Evolutionary conservation across 2,329 filamentous ascomycete species (phyloP).

Genomic region (Microcera coccophila): DNA sequence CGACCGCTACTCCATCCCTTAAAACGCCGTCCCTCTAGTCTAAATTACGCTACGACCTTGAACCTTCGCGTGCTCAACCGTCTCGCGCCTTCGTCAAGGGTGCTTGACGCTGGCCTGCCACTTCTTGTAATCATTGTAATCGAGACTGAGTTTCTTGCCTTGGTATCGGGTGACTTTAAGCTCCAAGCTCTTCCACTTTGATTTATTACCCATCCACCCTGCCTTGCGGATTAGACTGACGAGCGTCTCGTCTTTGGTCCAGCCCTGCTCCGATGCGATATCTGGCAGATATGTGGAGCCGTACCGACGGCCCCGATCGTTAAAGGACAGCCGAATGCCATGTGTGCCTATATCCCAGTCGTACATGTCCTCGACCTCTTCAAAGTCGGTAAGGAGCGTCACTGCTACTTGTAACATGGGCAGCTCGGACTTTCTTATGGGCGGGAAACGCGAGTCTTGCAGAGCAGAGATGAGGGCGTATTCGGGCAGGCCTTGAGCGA

Average conservation of each 20-base stretch:
- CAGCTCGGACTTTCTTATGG: constrained; percentile 52
- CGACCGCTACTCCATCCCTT: constrained; percentile 12
- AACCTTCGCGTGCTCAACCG: neutral
- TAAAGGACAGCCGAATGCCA: constrained; percentile 82
- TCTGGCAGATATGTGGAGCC: constrained; percentile 90
- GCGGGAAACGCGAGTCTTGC: constrained; percentile 59
- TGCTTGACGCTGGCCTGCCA: constrained; percentile 70
- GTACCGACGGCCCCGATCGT: constrained; percentile 66
- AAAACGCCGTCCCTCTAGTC: constrained; percentile 27
- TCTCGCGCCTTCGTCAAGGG: neutral
- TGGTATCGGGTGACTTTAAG: constrained; percentile 81
- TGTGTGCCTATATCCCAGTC: constrained; percentile 87
- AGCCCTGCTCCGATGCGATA: constrained; percentile 87
- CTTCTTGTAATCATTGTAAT: constrained; percentile 69
- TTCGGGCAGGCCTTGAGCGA: constrained; percentile 67
- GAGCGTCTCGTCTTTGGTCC: constrained; percentile 89
- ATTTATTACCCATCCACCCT: constrained; percentile 79
- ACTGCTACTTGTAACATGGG: constrained; percentile 61
- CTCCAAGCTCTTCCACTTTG: constrained; percentile 75
- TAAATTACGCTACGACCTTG: constrained; percentile 25
- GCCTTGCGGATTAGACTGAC: constrained; percentile 91
- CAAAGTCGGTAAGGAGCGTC: constrained; percentile 83
- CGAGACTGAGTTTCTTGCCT: constrained; percentile 70
- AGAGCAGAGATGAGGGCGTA: constrained; percentile 80
- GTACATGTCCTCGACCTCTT: constrained; percentile 65